Evolutionary conservation across 768 basidiomycete genomes (phyloP), one percentile per base, ranked within the genome.

Genomic region (Hypholoma fasciculare): DNA sequence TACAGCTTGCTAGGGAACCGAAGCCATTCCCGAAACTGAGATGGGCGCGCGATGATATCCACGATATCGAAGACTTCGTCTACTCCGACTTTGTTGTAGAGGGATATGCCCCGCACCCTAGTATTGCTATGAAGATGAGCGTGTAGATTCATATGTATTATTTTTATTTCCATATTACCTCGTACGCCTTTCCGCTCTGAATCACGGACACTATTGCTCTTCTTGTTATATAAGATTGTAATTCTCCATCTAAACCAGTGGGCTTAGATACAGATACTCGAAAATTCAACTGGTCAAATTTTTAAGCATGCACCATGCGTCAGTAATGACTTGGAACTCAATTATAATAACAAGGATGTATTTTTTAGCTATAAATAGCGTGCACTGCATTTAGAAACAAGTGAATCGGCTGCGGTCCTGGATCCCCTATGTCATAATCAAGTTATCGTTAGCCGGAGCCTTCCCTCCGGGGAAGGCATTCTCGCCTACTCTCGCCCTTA

Each of bases 61-160:
- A 71, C 14, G 82, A 85, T 58, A 90, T 98, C 42, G 95, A 97
- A 69, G 88, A 87, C 54, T 94, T 96, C 67, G 78, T 74, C 56
- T 83, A 80, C 52, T 82, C 82, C n/a, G 96, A 98, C 71, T 84
- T 97, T 56, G 82, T 87, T 52, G 84, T 98, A 9, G 89, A 93
- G 56, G 92, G 92, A 2, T 98, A 98, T 68, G 80, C 90, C 61
- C 88, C 92, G 9, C 84, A 94, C 70, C 88, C 88, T 2, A 79
- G 83, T 61, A 92, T 98, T 65, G 79, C 90, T 30, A 97, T 97
- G 95, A 94, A 95, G 78, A 97, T 98, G 96, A 94, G 91, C 71
- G 92, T 94, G 46, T 92, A 66, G 69, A 60, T 7, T 52, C 37
- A 56, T 40, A 60, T 49, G 12, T 7, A 23, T 6, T 11, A 14